phyloP scores from a whole-genome alignment of 2,329 filamentous ascomycete genomes.

The Fonsecaea monophora region DNA sequence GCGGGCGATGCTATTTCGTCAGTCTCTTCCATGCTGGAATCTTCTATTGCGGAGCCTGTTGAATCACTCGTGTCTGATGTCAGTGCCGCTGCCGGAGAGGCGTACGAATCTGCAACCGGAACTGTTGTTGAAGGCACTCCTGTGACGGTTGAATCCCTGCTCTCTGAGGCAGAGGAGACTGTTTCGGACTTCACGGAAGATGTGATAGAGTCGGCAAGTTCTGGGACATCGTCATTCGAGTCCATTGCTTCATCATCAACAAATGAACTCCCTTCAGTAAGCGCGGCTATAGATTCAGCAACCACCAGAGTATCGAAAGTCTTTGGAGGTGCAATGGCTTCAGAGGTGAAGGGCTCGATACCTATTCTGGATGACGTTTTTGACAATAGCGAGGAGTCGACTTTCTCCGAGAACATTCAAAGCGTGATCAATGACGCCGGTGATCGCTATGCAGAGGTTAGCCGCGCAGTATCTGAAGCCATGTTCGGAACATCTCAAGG shows the following conservation, averaged over 20 bases:
- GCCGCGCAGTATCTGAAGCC: constrained; percentile 63
- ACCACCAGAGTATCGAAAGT: constrained; percentile 27
- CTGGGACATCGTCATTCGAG: constrained; percentile 25
- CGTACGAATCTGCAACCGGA: constrained; percentile 31
- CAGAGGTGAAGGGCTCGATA: constrained; percentile 55
- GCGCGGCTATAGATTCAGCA: constrained; percentile 23
- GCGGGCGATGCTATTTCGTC: constrained; percentile 33
- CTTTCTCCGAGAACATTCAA: constrained; percentile 60
- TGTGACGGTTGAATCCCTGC: constrained; percentile 40
- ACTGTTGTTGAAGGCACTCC: constrained; percentile 43
- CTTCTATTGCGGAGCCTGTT: constrained; percentile 19
- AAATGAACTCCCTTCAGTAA: constrained; percentile 15
- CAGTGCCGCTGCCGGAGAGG: constrained; percentile 42
- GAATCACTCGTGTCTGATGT: constrained; percentile 42
- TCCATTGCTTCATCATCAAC: constrained; percentile 20
- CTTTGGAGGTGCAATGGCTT: constrained; percentile 53
- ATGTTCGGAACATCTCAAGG: constrained; percentile 57
- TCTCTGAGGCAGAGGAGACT: constrained; percentile 23
- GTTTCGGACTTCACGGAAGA: constrained; percentile 21
- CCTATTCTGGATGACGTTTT: constrained; percentile 59
- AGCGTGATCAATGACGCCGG: constrained; percentile 60
- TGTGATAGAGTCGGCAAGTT: constrained; percentile 11
- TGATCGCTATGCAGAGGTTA: constrained; percentile 61
- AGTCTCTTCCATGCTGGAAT: constrained; percentile 24
- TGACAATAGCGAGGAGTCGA: constrained; percentile 54